Base-by-base conservation (phyloP, 192 early-diverging fungal species). In the Linnemannia elongata region DNA sequence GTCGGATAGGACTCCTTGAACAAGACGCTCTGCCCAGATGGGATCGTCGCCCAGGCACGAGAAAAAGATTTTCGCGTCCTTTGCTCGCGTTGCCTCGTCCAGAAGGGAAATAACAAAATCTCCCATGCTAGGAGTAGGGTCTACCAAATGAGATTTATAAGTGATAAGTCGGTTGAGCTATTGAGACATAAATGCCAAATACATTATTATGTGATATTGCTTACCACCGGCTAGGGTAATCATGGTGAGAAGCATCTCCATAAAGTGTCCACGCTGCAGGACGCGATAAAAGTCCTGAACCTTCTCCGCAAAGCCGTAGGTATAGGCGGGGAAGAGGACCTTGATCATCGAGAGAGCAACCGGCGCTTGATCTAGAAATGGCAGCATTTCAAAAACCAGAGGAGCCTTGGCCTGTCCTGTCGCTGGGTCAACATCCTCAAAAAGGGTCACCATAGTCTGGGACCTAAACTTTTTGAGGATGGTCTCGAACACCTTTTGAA, bases 171-270 rank as follows among this genome's bases (percentile, higher is more conserved):
- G 5, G 8, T 24, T 17, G 20, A 74, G 3, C 5, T 36, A 18
- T 6, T 0, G 3, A 57, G 39, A 63, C 7, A 4, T 47, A 22
- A 4, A 6, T 45, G 44, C 12, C 3, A 39, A 41, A 24, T 45
- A 4, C 24, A 6, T 5, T 18, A 33, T 35, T 35, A 36, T 39
- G 4, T 15, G 4, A 9, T 6, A 2, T 13, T 66, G 63, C 76
- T 18, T 84, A 84, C 82, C 82, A 20, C 81, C 54, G 1, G 30
- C 70, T 3, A 87, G 55, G 4, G 85, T 87, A 35, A 81, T 54
- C 85, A 87, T 81, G 4, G 85, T 77, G 22, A 87, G 39, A 5
- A 87, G 76, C 79, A 81, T 87, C 39, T 87, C 85, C 85, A 87
- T 69, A 17, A 81, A 81, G 39, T 81, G 85, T 7, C 79, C 79